Evolutionary conservation across 371 early-diverging fungal genomes (phyloP).

Genomic region (Mucor racemosus): DNA sequence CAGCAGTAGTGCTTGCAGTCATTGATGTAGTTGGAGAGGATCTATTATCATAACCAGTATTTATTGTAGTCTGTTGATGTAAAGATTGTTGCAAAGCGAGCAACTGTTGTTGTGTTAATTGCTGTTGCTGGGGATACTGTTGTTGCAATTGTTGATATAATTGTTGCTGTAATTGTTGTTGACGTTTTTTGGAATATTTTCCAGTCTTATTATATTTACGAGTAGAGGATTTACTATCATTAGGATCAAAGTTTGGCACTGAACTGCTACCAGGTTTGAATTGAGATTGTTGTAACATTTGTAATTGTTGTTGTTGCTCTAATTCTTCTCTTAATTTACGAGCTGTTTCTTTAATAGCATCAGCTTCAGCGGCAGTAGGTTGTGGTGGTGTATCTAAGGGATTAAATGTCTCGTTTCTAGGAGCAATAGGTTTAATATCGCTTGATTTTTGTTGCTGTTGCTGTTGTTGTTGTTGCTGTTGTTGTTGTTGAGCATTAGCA

Average conservation of each 20-base stretch:
- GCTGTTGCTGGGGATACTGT: conserved; percentile 32
- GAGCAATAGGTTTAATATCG: conserved; percentile 35
- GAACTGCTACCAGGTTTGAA: background rate
- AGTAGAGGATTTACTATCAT: conserved; percentile 49
- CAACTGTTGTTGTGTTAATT: conserved; percentile 38
- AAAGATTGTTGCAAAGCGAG: conserved; percentile 37
- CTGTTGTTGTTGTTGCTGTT: conserved; percentile 18
- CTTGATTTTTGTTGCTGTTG: conserved; percentile 10
- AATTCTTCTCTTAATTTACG: conserved; percentile 44
- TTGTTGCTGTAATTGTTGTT: conserved; percentile 31
- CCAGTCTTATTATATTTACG: conserved; percentile 69
- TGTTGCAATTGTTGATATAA: conserved; percentile 33
- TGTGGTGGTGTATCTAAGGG: conserved; percentile 36
- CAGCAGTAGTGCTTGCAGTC: background rate
- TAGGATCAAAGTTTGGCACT: background rate
- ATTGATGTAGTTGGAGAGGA: conserved; percentile 11
- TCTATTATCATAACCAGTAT: conserved; percentile 10
- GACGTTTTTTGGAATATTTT: conserved; percentile 67
- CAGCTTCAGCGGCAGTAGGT: conserved; percentile 41
- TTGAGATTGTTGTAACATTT: conserved; percentile 24
- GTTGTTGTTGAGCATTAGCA: conserved; percentile 31
- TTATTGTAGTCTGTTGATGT: conserved; percentile 14
- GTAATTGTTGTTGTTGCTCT: conserved; percentile 34
- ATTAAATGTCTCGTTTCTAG: conserved; percentile 34
- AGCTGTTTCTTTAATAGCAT: conserved; percentile 45